These are phyloP conservation scores for Corymbia calophylla DNA, from an alignment of 441 rosid genomes.

Conservation along the genomic window DNA sequence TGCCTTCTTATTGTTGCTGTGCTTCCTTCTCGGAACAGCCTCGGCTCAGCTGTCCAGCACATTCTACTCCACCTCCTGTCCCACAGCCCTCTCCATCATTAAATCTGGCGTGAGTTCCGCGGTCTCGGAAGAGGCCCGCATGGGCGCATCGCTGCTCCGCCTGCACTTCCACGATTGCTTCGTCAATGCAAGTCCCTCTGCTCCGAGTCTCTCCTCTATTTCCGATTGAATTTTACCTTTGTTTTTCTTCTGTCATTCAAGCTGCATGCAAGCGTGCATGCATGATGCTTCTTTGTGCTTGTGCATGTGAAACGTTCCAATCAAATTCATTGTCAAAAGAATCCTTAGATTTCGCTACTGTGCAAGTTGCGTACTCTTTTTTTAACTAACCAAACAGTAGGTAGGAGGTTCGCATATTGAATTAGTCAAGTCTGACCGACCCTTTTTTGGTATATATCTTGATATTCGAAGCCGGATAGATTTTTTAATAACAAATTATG, in stretches of 20 bases:
- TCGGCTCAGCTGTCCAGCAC: conserved; percentile 28
- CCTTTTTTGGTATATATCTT: background rate
- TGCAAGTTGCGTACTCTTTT: background rate
- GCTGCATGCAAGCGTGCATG: background rate
- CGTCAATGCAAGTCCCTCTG: conserved; percentile 16
- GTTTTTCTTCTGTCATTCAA: background rate
- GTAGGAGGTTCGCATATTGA: background rate
- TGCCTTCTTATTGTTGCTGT: background rate
- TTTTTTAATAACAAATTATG: background rate
- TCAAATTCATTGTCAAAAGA: background rate
- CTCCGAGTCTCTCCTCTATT: background rate
- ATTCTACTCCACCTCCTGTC: conserved; percentile 26
- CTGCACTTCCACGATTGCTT: conserved; percentile 35
- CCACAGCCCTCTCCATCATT: conserved; percentile 29
- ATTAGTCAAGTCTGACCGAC: background rate
- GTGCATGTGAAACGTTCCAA: background rate
- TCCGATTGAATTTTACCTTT: background rate
- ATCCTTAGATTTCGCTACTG: background rate
- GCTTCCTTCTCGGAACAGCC: background rate
- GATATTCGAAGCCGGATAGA: background rate
- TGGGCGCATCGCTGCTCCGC: conserved; percentile 28
- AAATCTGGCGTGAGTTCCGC: conserved; percentile 24
- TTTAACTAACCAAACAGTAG: background rate
- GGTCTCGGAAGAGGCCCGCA: conserved; percentile 26
- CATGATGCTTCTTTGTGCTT: background rate